Evolutionary conservation across 805 yeast genomes (phyloP), one percentile per base, ranked within the genome.

Genomic region (Grigorovia yakushimaensis): DNA sequence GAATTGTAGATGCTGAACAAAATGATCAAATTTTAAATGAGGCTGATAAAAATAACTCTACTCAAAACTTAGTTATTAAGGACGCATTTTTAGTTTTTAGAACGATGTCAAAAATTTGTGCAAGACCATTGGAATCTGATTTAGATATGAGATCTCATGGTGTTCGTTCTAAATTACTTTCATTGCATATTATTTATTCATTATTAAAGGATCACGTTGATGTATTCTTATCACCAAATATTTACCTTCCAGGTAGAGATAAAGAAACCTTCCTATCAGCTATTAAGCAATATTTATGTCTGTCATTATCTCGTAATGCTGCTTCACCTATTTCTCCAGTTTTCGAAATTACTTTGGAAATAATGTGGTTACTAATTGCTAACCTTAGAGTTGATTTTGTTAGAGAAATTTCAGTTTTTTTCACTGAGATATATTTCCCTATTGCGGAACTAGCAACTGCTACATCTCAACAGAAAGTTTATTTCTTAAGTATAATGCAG

Each of bases 41-140:
- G 4, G 37, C 33, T 5, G 49, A 45, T 10, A 38, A 38, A 3
- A 37, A 43, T 11, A 18, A 45, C 8, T 53, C 70, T 37, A 76
- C 73, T 45, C 79, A 78, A 52, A 95, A 86, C 49, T 64, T 82
- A 33, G 78, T 74, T 1, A 81, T 87, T 18, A 89, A 88, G 57
- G 99, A 93, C 64, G 97, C 98, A 0, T 91, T 89, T 59, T 72
- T 93, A 49, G 77, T 93, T 3, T 88, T 93, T 66, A 78, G 99
- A 61, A 91, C 97, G 1, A 84, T 93, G 93, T 86, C 96, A 64
- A 88, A 88, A 60, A 75, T 93, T 17, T 85, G 97, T 2, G 84
- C 86, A 43, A 93, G 93, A 65, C 75, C 82, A 23, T 69, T 91
- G 49, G 97, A 89, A 50, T 74, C 80, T 39, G 84, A 82, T 36